Base-by-base conservation (phyloP, 805 yeast species). In the Saccharomycopsis fodiens region DNA sequence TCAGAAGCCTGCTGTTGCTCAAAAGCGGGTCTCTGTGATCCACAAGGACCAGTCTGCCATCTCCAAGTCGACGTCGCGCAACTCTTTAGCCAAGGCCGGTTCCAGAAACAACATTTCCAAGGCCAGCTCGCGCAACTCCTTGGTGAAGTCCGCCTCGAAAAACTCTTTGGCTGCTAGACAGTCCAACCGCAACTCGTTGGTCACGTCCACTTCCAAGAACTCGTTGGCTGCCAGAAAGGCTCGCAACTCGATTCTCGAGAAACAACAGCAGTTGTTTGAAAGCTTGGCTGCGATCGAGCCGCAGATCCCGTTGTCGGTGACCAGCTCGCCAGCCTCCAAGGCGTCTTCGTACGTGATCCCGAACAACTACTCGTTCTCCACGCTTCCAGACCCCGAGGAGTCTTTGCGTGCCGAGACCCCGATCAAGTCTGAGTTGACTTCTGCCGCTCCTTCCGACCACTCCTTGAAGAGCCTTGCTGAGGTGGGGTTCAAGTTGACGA, bases 341-440 rank as follows among this genome's bases (percentile, higher is more conserved):
- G 20, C 15, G 10, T 15, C 39, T 32, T 32, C 32, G 17, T 41
- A 31, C 19, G 35, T 32, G 19, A 41, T 41, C 13, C 53, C 53
- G 12, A 50, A 50, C 34, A 50, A 50, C 39, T 50, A 50, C 32
- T 46, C 51, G 22, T 45, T 49, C 16, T 42, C 50, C 4, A 35
- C 47, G 4, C 27, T 48, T 2, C 12, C 15, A 17, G n/a, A n/a
- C n/a, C n/a, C n/a, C n/a, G n/a, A 42, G 25, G 29, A 37, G 20
- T 37, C 36, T n/a, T n/a, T n/a, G n/a, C 47, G 2, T 17, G 13
- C 46, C 30, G 13, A 12, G n/a, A 32, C 19, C 20, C 36, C 36
- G 8, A 19, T 32, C 8, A 32, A 32, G 36, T 6, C 15, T 10
- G 7, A 10, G 17, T 10, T 15, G 17, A 10, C 36, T 32, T 6